Evolutionary conservation across 108 stramenopile species (phyloP), one percentile per base, ranked within the genome.

Genomic region (Nannochloropsis salina): DNA sequence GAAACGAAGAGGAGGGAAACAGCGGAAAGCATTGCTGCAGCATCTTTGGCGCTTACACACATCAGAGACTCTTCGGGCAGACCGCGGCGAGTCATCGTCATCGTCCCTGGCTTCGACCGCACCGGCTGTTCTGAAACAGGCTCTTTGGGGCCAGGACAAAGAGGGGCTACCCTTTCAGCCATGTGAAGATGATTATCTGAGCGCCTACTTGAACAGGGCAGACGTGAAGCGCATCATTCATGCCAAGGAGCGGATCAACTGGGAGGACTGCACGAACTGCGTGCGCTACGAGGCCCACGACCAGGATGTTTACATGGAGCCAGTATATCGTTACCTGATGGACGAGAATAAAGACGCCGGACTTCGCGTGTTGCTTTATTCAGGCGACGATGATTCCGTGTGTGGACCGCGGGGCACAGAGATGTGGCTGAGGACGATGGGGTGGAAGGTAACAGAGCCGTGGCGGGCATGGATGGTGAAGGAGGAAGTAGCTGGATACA

Each of bases 171-270:
- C 86, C 9, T 94, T 93, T 83, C 80, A 90, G 80, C 93, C 93
- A 8, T 94, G 94, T 83, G 91, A 91, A 8, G 88, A 89, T 43
- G 79, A 91, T 44, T 88, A 89, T 84, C 86, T 91, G 51, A 81
- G 80, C 42, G 83, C 82, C 45, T 94, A 93, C 74, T 81, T 94
- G 45, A 94, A 94, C 90, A 88, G 88, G 8, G 81, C 41, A 8
- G 93, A 92, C 45, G 94, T 94, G 11, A 90, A 91, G 89, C 74
- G 86, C 20, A 93, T 93, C 40, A 18, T 94, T 1, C 93, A 93
- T 87, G 92, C 91, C 5, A 90, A 88, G 82, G 22, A 81, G 40
- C 22, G 31, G 20, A 81, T 81, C 21, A 81, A 41, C 11, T 41
- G 81, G 81, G 31, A 81, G 40, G 81, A 81, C 43, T 83, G 82